phyloP scores from a whole-genome alignment of 257 asterid genomes.

The Perilla frutescens region DNA sequence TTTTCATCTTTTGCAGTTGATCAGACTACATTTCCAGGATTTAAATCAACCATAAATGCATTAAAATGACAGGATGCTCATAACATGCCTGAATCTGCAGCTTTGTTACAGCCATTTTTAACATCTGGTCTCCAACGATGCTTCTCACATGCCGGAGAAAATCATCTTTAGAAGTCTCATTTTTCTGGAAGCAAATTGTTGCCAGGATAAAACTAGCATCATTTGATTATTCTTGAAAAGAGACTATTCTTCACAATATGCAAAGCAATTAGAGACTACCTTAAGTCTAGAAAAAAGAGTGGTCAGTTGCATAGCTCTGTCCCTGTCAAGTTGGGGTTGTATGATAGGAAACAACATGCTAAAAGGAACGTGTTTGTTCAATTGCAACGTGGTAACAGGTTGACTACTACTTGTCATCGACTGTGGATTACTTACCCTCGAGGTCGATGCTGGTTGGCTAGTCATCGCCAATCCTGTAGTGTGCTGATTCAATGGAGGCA shows the following conservation, averaged over 20 bases:
- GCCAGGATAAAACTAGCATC: conserved; percentile 28
- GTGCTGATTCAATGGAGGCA: conserved; percentile 45
- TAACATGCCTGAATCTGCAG: conserved; percentile 72
- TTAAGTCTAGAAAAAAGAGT: conserved; percentile 71
- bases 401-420: conserved; percentile 42
- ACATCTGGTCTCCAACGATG: conserved; percentile 95
- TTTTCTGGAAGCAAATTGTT: conserved; percentile 59
- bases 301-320: conserved; percentile 83
- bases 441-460: conserved; percentile 43
- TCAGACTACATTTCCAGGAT: conserved; percentile 31
- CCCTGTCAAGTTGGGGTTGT: conserved; percentile 88
- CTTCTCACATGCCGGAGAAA: conserved; percentile 84
- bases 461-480: conserved; percentile 42
- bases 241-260: conserved; percentile 24
- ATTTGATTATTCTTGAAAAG: conserved; percentile 28
- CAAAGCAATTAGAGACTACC: conserved; percentile 52
- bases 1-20: conserved; percentile 36
- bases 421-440: conserved; percentile 37
- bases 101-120: conserved; percentile 83
- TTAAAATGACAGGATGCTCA: conserved; percentile 24
- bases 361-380: conserved; percentile 88
- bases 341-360: conserved; percentile 88
- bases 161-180: conserved; percentile 81
- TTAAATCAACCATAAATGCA: conserved; percentile 18
- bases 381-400: conserved; percentile 47